Evolutionary conservation across 345 rosid species (phyloP).

Genomic region (Lepidium didymum): DNA sequence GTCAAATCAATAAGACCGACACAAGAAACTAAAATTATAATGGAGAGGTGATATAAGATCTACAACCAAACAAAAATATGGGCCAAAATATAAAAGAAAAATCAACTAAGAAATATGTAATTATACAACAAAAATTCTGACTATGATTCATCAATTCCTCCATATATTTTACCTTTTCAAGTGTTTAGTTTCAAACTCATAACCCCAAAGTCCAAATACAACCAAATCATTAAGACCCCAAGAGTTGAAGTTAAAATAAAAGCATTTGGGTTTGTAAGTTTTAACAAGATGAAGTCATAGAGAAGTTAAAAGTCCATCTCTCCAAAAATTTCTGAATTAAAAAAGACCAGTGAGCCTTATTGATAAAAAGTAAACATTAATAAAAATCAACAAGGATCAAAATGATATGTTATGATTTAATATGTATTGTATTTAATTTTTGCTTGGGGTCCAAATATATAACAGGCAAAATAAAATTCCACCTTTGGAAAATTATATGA

Average conservation of each 20-base stretch:
- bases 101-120: not conserved
- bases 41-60: not conserved
- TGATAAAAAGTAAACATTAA: not conserved
- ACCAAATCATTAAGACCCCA: not conserved
- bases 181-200: not conserved
- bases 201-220: not conserved
- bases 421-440: not conserved
- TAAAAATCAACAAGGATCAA: not conserved
- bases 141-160: not conserved
- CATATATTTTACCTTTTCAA: not conserved
- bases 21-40: not conserved
- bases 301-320: not conserved
- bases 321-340: no score
- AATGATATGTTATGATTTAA: not conserved
- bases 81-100: not conserved
- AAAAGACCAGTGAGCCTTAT: no score
- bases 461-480: no score
- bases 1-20: not conserved
- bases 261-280: not conserved
- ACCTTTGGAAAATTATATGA: no score
- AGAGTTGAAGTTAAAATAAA: not conserved
- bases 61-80: conserved; percentile 9
- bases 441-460: no score
- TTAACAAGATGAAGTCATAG: not conserved
- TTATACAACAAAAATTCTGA: not conserved